A percentile compares a stretch with the other conserved stretches of the same genome.
Conservation (phyloP, 2,329 filamentous ascomycete species). For the Trichoderma harzianum region DNA sequence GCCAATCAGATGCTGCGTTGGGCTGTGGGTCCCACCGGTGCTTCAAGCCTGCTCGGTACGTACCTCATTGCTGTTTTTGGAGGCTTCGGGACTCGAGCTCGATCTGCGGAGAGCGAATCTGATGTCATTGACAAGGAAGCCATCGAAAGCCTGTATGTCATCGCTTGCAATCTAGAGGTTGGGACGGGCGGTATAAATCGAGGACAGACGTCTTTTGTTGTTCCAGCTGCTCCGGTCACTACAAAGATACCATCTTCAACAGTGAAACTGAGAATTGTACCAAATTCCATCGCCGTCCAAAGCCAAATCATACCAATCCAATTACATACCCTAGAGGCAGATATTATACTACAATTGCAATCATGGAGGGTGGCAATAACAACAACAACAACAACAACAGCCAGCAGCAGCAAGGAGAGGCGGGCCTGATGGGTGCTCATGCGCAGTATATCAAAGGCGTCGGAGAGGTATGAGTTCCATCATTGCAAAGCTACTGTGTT, state of each 20-base stretch:
- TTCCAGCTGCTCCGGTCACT: neutral
- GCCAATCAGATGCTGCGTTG: conserved; percentile 1
- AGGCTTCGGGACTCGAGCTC: neutral
- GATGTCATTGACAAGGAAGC: conserved; percentile 20
- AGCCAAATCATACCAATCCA: neutral
- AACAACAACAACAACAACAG: conserved; percentile 22
- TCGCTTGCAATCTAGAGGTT: conserved; percentile 8
- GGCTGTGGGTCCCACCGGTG: neutral
- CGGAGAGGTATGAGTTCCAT: conserved; percentile 49
- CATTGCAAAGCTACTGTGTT: too few relatives aligned
- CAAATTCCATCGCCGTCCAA: neutral
- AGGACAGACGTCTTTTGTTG: neutral
- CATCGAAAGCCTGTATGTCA: conserved; percentile 21
- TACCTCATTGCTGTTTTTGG: neutral
- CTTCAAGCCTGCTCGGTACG: neutral
- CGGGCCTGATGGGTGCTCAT: conserved; percentile 59
- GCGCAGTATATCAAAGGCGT: conserved; percentile 67
- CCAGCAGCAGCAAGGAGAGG: conserved; percentile 44
- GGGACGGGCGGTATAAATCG: neutral
- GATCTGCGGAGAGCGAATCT: conserved; percentile 8
- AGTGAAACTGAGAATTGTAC: neutral
- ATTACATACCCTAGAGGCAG: neutral
- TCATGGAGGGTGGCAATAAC: conserved; percentile 29
- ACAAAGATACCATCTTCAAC: neutral
- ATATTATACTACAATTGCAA: conserved; percentile 14